Conservation (phyloP, 371 early-diverging fungal genomes). For the Coemansia sp. region DNA sequence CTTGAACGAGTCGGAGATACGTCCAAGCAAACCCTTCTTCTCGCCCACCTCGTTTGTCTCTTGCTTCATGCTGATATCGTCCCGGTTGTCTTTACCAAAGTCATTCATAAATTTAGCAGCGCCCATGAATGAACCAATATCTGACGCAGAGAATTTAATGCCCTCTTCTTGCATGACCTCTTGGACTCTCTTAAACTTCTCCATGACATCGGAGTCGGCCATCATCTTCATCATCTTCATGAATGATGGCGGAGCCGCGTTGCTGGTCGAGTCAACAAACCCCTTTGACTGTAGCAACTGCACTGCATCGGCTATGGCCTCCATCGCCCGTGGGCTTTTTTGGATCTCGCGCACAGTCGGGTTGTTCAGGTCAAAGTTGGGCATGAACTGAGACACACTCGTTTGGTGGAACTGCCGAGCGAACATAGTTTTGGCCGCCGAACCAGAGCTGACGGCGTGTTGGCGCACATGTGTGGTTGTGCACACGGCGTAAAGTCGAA, state of each 20-base stretch:
- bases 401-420: constrained; percentile 11
- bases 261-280: constrained; percentile 3
- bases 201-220: constrained; percentile 25
- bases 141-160: constrained; percentile 24
- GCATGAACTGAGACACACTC: not conserved
- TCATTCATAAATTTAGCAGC: not conserved
- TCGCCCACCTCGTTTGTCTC: not conserved
- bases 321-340: constrained; percentile 20
- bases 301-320: constrained; percentile 12
- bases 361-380: constrained; percentile 19
- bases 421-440: not conserved
- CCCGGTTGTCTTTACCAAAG: not conserved
- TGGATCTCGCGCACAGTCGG: constrained; percentile 18
- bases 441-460: not conserved
- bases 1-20: constrained; percentile 16
- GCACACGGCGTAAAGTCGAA: not conserved
- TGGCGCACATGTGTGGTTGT: not conserved
- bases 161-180: constrained; percentile 30
- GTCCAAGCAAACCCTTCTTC: constrained; percentile 16
- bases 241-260: constrained; percentile 26
- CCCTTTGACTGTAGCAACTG: constrained; percentile 27
- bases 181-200: constrained; percentile 13
- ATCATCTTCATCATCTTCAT: constrained; percentile 39
- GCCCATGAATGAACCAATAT: constrained; percentile 21
- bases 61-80: constrained; percentile 1